Evolutionary conservation across 768 basidiomycete species (phyloP).

Genomic region (Boletus rubropictus): DNA sequence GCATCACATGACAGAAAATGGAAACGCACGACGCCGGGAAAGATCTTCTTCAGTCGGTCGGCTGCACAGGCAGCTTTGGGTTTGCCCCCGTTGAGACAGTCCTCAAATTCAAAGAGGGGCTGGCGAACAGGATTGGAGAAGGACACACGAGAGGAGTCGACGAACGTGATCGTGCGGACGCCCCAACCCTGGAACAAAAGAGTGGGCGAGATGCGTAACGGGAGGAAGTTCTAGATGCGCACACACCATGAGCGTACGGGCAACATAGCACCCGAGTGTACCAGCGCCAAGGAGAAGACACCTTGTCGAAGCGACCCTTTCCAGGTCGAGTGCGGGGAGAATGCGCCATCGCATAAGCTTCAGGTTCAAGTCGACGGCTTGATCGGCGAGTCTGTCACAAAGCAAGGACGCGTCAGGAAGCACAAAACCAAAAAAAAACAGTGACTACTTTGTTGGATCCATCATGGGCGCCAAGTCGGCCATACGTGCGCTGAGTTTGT

Average conservation of each 20-base stretch:
- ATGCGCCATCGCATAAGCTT: slow-evolving; percentile 99
- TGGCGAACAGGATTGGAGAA: slow-evolving; percentile 98
- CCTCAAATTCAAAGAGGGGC: slow-evolving; percentile 92
- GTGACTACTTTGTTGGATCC: slow-evolving; percentile 74
- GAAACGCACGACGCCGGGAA: slow-evolving; percentile 79
- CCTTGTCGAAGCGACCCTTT: slow-evolving; percentile 72
- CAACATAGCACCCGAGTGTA: slow-evolving; percentile 94
- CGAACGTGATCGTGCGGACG: slow-evolving; percentile 85
- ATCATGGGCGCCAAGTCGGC: slow-evolving; percentile 95
- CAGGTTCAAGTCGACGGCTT: slow-evolving; percentile 96
- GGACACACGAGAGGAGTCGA: slow-evolving; percentile 87
- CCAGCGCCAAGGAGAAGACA: slow-evolving; percentile 92
- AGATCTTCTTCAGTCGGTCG: slow-evolving; percentile 76
- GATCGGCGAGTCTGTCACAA: slow-evolving; percentile 70
- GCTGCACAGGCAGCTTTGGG: slow-evolving; percentile 93
- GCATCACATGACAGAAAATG: too few species aligned
- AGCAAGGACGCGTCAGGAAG: background rate
- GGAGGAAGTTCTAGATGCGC: rapidly evolving
- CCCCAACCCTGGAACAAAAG: slow-evolving; percentile 78
- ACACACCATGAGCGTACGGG: slow-evolving; percentile 76
- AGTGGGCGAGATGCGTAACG: background rate
- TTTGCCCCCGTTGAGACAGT: slow-evolving; percentile 88
- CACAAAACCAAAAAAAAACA: background rate
- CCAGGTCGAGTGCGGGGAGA: slow-evolving; percentile 81
- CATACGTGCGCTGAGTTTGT: slow-evolving; percentile 79